Evolutionary conservation across 140 eudicot genomes (phyloP), one percentile per base, ranked within the genome.

Genomic region (Cichorium intybus): DNA sequence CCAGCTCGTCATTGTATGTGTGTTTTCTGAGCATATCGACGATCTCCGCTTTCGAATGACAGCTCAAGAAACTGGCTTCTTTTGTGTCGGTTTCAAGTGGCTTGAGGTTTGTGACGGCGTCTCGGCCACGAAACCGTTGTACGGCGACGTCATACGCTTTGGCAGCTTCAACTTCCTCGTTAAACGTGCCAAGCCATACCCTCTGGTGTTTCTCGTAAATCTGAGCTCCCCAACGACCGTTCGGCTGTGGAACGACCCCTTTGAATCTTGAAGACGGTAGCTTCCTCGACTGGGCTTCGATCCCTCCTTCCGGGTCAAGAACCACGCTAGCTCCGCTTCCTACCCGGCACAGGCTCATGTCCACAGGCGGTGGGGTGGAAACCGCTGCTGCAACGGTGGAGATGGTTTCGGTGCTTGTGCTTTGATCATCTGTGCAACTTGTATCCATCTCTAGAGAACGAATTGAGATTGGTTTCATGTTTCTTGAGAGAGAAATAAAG

Each of bases 201-300:
- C 99, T 76, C 35, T 83, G 95, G 63, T 93, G 99, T 71, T 93
- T 93, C 75, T 88, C 97, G 64, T 93, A 93, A 56, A 93, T 93
- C 72, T 93, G 99, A 22, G 99, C 95, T 2, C 99, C 99, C 96
- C 96, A 93, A 22, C 97, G 80, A 4, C 99, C 99, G 56, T 93
- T 93, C 0, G 96, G 99, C 73, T 93, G 99, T 0, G 99, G 99
- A 15, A 93, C 99, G 11, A 93, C 99, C 0, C 98, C 98, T 62
- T 92, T 92, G 74, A 74, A 92, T 43, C 81, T 68, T 0, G 98
- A 92, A 0, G 98, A 92, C 0, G 96, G 96, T 2, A 92, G 87
- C 77, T 92, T 92, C 17, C 78, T 60, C 10, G 96, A 88, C 68
- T 91, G 96, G 6, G 95, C 91, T 71, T 87, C 97, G 7, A 75